Base-by-base conservation (phyloP, 805 yeast species). In the Lachancea kluyveri region DNA sequence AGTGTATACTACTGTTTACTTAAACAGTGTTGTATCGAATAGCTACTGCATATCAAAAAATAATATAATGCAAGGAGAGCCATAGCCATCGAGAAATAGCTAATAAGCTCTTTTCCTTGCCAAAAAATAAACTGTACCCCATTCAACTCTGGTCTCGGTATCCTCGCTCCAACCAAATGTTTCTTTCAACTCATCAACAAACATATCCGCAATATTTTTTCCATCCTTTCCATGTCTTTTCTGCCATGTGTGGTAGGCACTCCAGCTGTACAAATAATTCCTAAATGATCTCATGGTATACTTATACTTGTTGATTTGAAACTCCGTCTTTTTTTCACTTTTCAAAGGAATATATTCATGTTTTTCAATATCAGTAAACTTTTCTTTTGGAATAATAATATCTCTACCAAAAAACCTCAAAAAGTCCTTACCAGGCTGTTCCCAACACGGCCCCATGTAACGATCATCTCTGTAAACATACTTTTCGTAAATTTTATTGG, bases 371-470 rank as follows among this genome's bases (percentile, higher is more conserved):
- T 72, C 68, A 8, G 47, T 40, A 48, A 67, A 80, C 16, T 57
- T 40, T 5, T 62, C 65, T 0, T 33, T 23, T 2, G 81, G 77
- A 6, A 69, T 48, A 30, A 63, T 54, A 8, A 76, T 64, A 11
- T 62, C 69, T 8, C 42, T 47, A 42, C 67, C 68, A 35, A 63
- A 55, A 17, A 61, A 42, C 30, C 74, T 58, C 21, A 82, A 56
- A 19, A 64, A 59, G 9, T 52, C 40, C 35, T 86, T 64, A 3
- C 88, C 90, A 0, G 84, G 82, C 42, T 73, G 74, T 43, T 78
- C 77, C 90, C 92, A 82, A 45, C 70, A 68, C 1, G 76, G 73
- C 0, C 83, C 77, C 69, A 73, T 67, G 40, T 51, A 72, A 18
- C 60, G 40, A 2, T 51, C 50, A 27, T 71, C 73, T 14, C 53